Evolutionary conservation across 345 rosid genomes (phyloP).

Genomic region (Mallotus nudiflorus): DNA sequence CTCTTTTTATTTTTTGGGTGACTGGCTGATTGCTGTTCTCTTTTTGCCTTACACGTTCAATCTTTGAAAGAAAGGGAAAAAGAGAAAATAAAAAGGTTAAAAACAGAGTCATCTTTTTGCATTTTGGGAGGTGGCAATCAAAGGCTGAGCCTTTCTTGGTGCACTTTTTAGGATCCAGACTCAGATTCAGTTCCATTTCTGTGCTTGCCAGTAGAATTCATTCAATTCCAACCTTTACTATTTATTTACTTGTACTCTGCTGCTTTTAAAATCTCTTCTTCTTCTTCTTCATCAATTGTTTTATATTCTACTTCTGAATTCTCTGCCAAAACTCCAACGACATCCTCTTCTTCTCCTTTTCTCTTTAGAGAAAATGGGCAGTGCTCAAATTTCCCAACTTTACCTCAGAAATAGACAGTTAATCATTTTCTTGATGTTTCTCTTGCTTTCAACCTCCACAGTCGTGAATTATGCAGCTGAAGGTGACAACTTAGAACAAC

Average conservation of each 20-base stretch:
- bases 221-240: constrained; percentile 24
- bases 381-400: constrained; percentile 24
- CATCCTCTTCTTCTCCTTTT: neutral
- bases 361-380: constrained; percentile 34
- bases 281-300: too few species aligned
- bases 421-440: constrained; percentile 32
- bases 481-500: constrained; percentile 24
- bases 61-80: constrained; percentile 4
- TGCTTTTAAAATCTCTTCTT: neutral
- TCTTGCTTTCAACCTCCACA: constrained; percentile 37
- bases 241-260: constrained; percentile 2
- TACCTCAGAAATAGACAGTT: constrained; percentile 30
- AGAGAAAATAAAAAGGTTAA: constrained; percentile 4
- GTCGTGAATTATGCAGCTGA: constrained; percentile 33
- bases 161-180: constrained; percentile 34
- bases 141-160: constrained; percentile 22
- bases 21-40: constrained; percentile 21
- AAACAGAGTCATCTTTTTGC: constrained; percentile 14
- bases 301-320: constrained; percentile 8
- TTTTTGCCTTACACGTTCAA: constrained; percentile 35
- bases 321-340: constrained; percentile 7
- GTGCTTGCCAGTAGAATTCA: neutral
- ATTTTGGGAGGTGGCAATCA: constrained; percentile 34
- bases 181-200: constrained; percentile 23
- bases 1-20: neutral